Evolutionary conservation across 1,139 yeast species (phyloP), one percentile per base, ranked within the genome.

Genomic region (Kodamaea fungicola): DNA sequence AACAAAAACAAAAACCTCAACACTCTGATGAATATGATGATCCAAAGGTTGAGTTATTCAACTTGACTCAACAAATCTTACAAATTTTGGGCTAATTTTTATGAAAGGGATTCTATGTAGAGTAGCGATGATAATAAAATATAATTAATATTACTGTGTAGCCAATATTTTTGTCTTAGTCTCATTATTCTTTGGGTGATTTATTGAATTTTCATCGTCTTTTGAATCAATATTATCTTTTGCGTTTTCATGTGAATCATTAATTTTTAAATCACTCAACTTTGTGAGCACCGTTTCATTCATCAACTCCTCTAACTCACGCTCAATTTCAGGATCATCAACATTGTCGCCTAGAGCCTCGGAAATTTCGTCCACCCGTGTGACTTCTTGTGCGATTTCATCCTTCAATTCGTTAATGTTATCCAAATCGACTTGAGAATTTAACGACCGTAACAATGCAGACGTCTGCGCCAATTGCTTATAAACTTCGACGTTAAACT

Each of bases 1-100:
- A 49, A 22, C 62, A 55, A 44, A 45, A 58, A 24, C 65, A 61
- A 46, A 51, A 50, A 34, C 12, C 29, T n/a, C 47, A 50, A 27
- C 54, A 51, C 39, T 43, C 46, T 28, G 70, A 68, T 35, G 73
- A 70, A 46, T 64, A 55, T 41, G 84, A 79, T 45, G 85, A 76
- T 59, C 83, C 85, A 47, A 80, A 76, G 64, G 79, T 70, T 51
- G 92, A 84, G 59, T 72, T 83, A 50, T 81, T 80, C 55, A 83
- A 82, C 54, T 73, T 84, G 54, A 82, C 90, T n/a, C 88, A 82
- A 57, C 94, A 84, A 65, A 83, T 84, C 40, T 69, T 83, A 54
- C 77, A 71, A 55, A 71, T 71, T 32, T 63, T 71, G 47, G 76
- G 76, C 31, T 69, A 42, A 48, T 32, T 27, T 16, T 16, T 16